Evolutionary conservation across 2,329 filamentous ascomycete genomes (phyloP), one percentile per base, ranked within the genome.

Genomic region (Cladophialophora yegresii): DNA sequence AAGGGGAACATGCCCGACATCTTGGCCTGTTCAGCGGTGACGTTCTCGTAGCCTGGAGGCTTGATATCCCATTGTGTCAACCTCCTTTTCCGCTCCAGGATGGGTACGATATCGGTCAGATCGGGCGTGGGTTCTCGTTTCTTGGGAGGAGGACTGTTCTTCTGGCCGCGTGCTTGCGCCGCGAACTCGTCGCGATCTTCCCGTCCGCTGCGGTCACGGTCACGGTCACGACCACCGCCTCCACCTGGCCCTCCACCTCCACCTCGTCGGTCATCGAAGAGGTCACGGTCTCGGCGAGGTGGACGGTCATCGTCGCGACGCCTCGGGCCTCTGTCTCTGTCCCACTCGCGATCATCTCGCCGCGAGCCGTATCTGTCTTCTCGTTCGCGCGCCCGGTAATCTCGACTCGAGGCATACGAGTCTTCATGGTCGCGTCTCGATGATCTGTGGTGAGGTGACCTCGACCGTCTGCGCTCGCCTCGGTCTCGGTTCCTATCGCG

Each of bases 41-140:
- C 93, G 77, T 95, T 96, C 75, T 99, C 96, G 74, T 99, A 99
- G 51, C 95, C 93, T 16, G 92, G 91, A 5, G 95, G 95, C 80
- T 99, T 99, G 77, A 99, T 97, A 77, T 99, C 96, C 95, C 95
- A 99, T 78, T 99, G 96, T 40, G 93, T 98, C 82, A 99, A 82
- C 65, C 95, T 89, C 71, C 96, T 89, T 82, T 93, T 95, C 72
- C 93, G 89, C 74, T 93, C 89, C 68, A 92, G 81, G 64, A 99
- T 83, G 3, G 92, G 86, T n/a, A 89, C 82, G 65, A 96, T 82
- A 73, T 96, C 87, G 65, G 93, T 96, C 75, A 99, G 82, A 77
- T 99, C 96, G 40, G 95, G 96, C 0, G 95, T 99, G 7, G 95
- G 92, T 78, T 99, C 95, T 77, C 91, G 89, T 81, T 93, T 95